Evolutionary conservation across 2,329 filamentous ascomycete genomes (phyloP).

Genomic region (Lomentospora prolificans): DNA sequence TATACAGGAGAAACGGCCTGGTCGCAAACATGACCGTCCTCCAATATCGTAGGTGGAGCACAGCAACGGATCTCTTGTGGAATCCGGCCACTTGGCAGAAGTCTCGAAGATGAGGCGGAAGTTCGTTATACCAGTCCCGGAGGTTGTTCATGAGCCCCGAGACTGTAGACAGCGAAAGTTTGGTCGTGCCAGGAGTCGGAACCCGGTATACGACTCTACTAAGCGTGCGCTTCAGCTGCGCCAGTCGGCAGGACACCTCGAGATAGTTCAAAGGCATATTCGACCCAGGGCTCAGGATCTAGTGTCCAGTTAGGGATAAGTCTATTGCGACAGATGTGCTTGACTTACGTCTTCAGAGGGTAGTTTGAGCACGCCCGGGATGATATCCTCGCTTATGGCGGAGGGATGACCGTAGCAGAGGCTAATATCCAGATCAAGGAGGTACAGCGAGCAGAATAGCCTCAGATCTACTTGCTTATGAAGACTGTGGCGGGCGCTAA

Average conservation of each 20-base stretch:
- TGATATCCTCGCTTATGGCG: slow-evolving; percentile 15
- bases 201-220: slow-evolving; percentile 7
- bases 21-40: slow-evolving; percentile 11
- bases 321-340: background rate
- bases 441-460: slow-evolving; percentile 16
- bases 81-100: slow-evolving; percentile 13
- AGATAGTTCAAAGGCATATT: slow-evolving; percentile 19
- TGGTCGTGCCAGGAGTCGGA: background rate
- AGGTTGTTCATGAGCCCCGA: slow-evolving; percentile 13
- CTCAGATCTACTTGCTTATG: slow-evolving; percentile 17
- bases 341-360: slow-evolving; percentile 14
- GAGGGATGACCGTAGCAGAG: slow-evolving; percentile 18
- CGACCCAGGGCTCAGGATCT: slow-evolving; percentile 18
- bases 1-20: slow-evolving; percentile 16
- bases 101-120: slow-evolving; percentile 17
- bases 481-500: slow-evolving; percentile 15
- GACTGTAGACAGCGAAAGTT: slow-evolving; percentile 13
- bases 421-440: slow-evolving; percentile 18
- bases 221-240: slow-evolving; percentile 15
- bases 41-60: slow-evolving; percentile 14
- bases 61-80: slow-evolving; percentile 17
- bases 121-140: slow-evolving; percentile 14
- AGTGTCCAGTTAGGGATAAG: background rate
- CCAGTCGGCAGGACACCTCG: slow-evolving; percentile 15
- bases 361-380: slow-evolving; percentile 9